Evolutionary conservation across 345 rosid genomes (phyloP), one percentile per base, ranked within the genome.

Genomic region (Eucalyptus melliodora): DNA sequence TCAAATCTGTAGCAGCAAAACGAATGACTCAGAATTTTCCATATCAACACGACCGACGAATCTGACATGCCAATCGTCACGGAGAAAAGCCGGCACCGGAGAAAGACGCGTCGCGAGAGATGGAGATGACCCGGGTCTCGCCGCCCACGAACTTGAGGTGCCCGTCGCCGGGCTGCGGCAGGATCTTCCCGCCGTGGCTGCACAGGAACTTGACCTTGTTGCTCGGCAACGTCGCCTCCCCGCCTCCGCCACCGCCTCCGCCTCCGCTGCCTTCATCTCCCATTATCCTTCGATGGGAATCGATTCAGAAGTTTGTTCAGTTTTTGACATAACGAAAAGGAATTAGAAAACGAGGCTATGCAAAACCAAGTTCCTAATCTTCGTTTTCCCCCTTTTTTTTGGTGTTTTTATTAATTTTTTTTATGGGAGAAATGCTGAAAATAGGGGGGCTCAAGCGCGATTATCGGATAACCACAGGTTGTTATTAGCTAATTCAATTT

Each of bases 101-200:
- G 90, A 95, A 93, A 65, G 88, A 90, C 90, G 95, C 90, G 90
- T 94, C 94, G 11, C 93, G 93, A 51, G 95, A 91, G 77, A 98
- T 92, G 60, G 96, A 93, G 69, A 97, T 90, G 89, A 96, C 96
- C 6, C 99, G 99, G 37, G 99, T 97, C 91, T 96, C 99, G 5
- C 99, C 99, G 31, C 99, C 99, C 60, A 96, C 95, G 82, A 97
- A 98, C 92, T 96, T 98, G 90, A 98, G 98, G 42, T 92, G 87
- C 8, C 96, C 96, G 16, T 96, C 99, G 27, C 86, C 86, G 17
- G 94, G 94, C 62, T 96, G 92, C 9, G 96, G 97, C 91, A 97
- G 88, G 88, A 98, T 98, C 92, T 93, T 96, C 86, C 99, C 99
- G 88, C 99, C 99, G 90, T 94, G 93, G 92, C 99, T 97, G 91